Evolutionary conservation across 78 protist species (phyloP).

Genomic region (Chrysochromulina parva): DNA sequence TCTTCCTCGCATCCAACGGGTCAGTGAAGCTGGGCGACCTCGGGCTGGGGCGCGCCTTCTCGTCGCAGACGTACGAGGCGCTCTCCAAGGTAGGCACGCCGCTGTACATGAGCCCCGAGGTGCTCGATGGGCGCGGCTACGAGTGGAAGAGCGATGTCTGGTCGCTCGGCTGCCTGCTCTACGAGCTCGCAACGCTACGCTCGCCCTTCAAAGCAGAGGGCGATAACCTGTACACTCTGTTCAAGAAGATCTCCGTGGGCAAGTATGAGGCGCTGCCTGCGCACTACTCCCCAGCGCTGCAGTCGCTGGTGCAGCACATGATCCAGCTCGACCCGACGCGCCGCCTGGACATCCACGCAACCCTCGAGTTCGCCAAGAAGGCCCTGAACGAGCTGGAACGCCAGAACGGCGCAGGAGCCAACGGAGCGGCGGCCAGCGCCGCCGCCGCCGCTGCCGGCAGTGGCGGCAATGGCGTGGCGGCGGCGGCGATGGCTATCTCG

Average conservation of each 20-base stretch:
- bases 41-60: constrained; percentile 53
- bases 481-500: neutral
- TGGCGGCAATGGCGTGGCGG: neutral
- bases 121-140: constrained; percentile 46
- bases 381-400: neutral
- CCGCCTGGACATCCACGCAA: neutral
- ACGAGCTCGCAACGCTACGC: constrained; percentile 47
- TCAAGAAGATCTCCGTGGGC: constrained; percentile 2
- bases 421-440: neutral
- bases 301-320: neutral
- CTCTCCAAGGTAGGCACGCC: constrained; percentile 71
- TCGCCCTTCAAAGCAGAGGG: constrained; percentile 11
- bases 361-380: neutral
- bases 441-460: neutral
- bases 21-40: constrained; percentile 62
- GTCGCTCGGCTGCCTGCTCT: constrained; percentile 65
- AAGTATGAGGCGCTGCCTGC: neutral
- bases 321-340: neutral
- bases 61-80: neutral
- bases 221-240: constrained; percentile 10
- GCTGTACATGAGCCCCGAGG: constrained; percentile 75
- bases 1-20: constrained; percentile 45
- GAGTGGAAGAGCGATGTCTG: constrained; percentile 51
- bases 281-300: neutral
- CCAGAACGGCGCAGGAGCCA: too few species aligned